Evolutionary conservation across 2,329 filamentous ascomycete genomes (phyloP).

Genomic region (Fusarium sp.): DNA sequence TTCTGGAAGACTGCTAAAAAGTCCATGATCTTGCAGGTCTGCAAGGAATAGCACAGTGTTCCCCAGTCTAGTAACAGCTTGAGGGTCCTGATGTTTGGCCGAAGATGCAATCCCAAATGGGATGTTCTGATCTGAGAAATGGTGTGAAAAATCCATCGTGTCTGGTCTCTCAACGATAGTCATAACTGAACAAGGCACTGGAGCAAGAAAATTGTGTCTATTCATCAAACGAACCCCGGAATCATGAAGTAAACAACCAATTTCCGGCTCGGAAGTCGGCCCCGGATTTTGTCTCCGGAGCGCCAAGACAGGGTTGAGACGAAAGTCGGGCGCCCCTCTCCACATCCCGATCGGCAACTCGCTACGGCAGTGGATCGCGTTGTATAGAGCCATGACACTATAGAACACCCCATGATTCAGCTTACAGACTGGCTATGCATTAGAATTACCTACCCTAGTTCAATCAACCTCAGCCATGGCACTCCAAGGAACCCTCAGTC

Average conservation of each 20-base stretch:
- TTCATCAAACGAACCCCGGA: not conserved
- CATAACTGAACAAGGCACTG: no score
- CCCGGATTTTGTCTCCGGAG: not conserved
- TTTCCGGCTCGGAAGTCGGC: not conserved
- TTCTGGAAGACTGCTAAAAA: constrained; percentile 39
- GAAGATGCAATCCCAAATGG: constrained; percentile 64
- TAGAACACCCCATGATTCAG: not conserved
- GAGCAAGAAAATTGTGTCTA: not conserved
- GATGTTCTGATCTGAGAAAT: constrained; percentile 64
- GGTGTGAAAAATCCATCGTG: constrained; percentile 32
- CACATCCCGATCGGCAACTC: constrained; percentile 25
- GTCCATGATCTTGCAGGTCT: constrained; percentile 47
- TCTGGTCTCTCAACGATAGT: not conserved
- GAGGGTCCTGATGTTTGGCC: constrained; percentile 47
- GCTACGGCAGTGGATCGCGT: not conserved
- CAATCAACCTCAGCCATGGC: constrained; percentile 9
- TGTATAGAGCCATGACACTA: not conserved
- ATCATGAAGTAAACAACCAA: not conserved
- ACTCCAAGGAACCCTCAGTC: constrained; percentile 34
- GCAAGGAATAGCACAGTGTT: constrained; percentile 64
- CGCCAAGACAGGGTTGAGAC: not conserved
- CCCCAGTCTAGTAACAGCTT: constrained; percentile 61
- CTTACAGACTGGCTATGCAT: not conserved
- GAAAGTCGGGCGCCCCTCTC: not conserved
- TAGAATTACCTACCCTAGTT: no score